Percentiles rank a stretch among this genome's conserved stretches.
These are phyloP conservation scores for Aegilops longissima DNA, from an alignment of 176 grass and related monocot genomes.

Conservation along the genomic window DNA sequence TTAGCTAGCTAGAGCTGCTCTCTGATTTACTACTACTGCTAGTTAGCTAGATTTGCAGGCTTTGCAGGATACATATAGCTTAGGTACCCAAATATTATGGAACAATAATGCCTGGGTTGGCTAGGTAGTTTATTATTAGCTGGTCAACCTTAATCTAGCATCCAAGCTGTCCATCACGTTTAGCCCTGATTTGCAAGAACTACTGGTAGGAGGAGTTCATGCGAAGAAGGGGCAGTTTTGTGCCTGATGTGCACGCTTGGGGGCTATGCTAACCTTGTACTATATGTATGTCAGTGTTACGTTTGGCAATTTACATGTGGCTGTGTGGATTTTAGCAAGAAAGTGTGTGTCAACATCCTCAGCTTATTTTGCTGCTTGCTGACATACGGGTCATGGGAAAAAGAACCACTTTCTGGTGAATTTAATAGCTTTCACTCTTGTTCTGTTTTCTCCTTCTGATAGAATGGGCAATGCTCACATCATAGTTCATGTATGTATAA, in stretches of 20 bases:
- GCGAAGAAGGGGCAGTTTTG: conserved; percentile 41
- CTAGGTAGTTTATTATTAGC: background rate
- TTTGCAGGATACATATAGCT: conserved; percentile 15
- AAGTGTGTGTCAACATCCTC: background rate
- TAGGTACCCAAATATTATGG: background rate
- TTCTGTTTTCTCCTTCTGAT: background rate
- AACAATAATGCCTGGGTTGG: conserved; percentile 8
- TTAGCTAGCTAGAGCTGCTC: background rate
- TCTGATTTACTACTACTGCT: background rate
- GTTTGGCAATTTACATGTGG: background rate
- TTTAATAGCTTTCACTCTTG: background rate
- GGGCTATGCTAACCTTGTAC: conserved; percentile 3
- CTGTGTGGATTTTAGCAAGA: background rate
- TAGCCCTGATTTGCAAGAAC: conserved; percentile 28
- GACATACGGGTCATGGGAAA: background rate
- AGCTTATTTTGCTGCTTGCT: background rate
- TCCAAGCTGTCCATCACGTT: conserved; percentile 22
- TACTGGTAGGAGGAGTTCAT: background rate
- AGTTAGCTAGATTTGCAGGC: background rate
- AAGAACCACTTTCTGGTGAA: background rate
- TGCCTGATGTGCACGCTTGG: conserved; percentile 33
- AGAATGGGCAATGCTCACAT: too few species aligned
- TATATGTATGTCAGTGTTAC: background rate
- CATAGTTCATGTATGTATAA: too few species aligned
- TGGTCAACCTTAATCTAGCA: conserved; percentile 1